These are phyloP conservation scores for Aegilops sharonensis DNA, from an alignment of 176 grass and related monocot genomes.

Conservation along the genomic window DNA sequence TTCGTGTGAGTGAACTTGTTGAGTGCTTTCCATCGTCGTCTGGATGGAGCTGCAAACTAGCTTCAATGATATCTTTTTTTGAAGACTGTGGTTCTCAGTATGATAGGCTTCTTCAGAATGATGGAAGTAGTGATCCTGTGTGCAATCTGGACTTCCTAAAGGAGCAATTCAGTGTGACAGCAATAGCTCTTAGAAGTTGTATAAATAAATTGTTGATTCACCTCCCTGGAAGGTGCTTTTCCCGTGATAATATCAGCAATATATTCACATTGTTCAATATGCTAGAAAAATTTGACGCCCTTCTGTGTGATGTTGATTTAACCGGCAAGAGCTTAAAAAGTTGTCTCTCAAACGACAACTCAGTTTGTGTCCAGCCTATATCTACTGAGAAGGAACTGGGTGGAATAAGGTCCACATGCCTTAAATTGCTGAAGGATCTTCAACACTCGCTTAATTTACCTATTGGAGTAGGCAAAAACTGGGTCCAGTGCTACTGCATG, in stretches of 20 bases:
- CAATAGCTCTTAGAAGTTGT: constrained; percentile 40
- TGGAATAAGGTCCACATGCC: constrained; percentile 34
- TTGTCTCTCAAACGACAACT: neutral
- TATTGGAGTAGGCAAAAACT: constrained; percentile 1
- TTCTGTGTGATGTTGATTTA: constrained; percentile 31
- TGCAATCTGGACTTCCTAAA: constrained; percentile 49
- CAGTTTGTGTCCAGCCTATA: neutral
- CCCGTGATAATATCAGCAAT: constrained; percentile 14
- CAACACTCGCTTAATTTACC: constrained; percentile 32
- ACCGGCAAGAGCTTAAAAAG: constrained; percentile 37
- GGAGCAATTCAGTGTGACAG: constrained; percentile 38
- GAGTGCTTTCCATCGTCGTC: constrained; percentile 53
- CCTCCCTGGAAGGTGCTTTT: constrained; percentile 44
- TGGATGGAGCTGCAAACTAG: constrained; percentile 42
- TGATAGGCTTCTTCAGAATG: constrained; percentile 39
- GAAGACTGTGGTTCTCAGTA: constrained; percentile 48
- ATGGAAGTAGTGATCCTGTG: neutral
- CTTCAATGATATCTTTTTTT: constrained; percentile 58
- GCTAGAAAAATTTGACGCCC: constrained; percentile 29
- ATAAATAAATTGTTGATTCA: constrained; percentile 46
- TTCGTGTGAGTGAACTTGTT: constrained; percentile 46
- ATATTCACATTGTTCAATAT: constrained; percentile 36
- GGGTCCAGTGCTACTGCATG: constrained; percentile 48
- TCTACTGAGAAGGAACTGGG: constrained; percentile 23
- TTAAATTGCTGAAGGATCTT: constrained; percentile 44